Evolutionary conservation across 2,329 filamentous ascomycete genomes (phyloP).

Genomic region (Furcasterigmium furcatum): DNA sequence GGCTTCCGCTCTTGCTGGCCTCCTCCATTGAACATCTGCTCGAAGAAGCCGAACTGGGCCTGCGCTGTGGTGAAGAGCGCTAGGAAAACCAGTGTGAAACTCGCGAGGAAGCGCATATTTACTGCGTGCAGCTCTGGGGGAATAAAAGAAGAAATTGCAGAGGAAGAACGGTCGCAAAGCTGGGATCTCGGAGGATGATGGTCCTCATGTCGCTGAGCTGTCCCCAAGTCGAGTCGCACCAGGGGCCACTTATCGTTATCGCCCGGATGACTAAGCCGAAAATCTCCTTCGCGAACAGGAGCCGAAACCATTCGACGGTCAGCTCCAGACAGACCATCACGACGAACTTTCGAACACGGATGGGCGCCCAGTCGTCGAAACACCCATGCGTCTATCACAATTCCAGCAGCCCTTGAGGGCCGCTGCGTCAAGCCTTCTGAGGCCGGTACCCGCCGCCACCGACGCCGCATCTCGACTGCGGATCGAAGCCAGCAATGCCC

Average conservation of each 20-base stretch:
- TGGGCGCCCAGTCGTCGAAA: slow-evolving; percentile 10
- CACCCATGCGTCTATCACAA: slow-evolving; percentile 41
- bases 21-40: slow-evolving; percentile 90
- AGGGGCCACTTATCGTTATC: slow-evolving; percentile 20
- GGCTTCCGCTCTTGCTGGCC: slow-evolving; percentile 57
- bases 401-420: slow-evolving; percentile 43
- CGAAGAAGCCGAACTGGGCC: slow-evolving; percentile 96
- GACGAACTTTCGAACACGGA: slow-evolving; percentile 5
- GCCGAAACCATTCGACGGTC: neutral
- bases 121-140: neutral
- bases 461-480: slow-evolving; percentile 9
- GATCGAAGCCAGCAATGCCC: slow-evolving; percentile 25
- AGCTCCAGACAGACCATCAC: neutral
- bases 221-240: neutral
- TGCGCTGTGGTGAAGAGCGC: slow-evolving; percentile 58
- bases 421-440: slow-evolving; percentile 26
- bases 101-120: slow-evolving; percentile 23
- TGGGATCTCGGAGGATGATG: neutral
- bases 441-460: slow-evolving; percentile 14
- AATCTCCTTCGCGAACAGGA: slow-evolving; percentile 14
- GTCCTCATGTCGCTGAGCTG: neutral
- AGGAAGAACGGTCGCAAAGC: neutral
- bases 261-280: slow-evolving; percentile 31
- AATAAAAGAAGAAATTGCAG: no score
- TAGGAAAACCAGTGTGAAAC: slow-evolving; percentile 42